Conservation (phyloP, 257 asterid species). For the Schizonepeta tenuifolia region DNA sequence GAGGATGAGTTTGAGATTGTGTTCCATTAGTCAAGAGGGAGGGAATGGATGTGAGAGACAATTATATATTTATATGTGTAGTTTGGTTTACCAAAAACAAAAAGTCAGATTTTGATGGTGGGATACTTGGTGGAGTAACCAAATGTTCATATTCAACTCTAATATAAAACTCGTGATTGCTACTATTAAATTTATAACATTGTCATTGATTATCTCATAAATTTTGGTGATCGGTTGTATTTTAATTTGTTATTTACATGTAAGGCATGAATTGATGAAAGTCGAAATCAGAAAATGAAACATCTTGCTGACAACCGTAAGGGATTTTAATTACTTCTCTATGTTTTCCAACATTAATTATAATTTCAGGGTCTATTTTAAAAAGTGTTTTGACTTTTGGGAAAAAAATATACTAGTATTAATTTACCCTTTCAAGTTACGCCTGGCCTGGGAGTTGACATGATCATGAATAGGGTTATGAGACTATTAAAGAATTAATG, state of each 20-base stretch:
- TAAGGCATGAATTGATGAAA: background rate
- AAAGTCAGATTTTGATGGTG: constrained; percentile 39
- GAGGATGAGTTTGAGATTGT: constrained; percentile 29
- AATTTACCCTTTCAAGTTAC: constrained; percentile 12
- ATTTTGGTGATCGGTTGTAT: background rate
- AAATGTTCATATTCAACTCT: constrained; percentile 10
- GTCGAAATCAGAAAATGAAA: background rate
- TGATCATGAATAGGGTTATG: background rate
- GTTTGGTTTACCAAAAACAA: background rate
- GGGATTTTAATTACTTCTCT: constrained; percentile 5
- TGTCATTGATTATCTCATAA: constrained; percentile 19
- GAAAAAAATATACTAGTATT: background rate
- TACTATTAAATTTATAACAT: background rate
- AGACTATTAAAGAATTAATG: background rate
- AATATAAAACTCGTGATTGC: constrained; percentile 12
- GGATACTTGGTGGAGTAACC: constrained; percentile 34
- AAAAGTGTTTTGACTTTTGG: constrained; percentile 7
- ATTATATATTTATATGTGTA: constrained; percentile 12
- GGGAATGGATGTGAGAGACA: background rate
- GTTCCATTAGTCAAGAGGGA: constrained; percentile 49
- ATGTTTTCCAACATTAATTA: background rate
- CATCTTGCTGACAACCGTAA: background rate
- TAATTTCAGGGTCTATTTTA: background rate
- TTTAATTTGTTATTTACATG: background rate
- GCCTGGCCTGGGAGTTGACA: background rate